Evolutionary conservation across 805 yeast species (phyloP).

Genomic region (Candida argentea): DNA sequence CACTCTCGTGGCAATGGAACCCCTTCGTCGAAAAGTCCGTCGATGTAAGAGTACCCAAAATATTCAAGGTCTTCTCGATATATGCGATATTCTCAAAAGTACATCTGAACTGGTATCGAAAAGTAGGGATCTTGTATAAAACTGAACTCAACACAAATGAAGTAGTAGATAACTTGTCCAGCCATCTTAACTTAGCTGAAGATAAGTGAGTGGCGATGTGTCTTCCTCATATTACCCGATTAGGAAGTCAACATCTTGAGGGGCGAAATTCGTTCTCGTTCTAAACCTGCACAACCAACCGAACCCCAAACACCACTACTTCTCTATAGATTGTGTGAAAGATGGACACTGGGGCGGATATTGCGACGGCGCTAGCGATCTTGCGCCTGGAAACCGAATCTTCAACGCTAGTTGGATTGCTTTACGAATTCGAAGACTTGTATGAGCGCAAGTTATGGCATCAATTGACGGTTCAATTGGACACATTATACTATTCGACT

Average conservation of each 20-base stretch:
- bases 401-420: conserved; percentile 47
- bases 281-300: neutral
- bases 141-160: too few relatives aligned
- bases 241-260: too few relatives aligned
- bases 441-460: conserved; percentile 92
- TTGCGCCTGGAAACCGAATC: conserved; percentile 56
- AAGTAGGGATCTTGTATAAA: neutral
- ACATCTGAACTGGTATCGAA: neutral
- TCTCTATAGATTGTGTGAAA: conserved; percentile 21
- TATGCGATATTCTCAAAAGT: too few relatives aligned
- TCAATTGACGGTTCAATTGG: conserved; percentile 68
- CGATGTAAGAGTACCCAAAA: too few relatives aligned
- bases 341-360: conserved; percentile 32
- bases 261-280: neutral
- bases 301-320: conserved; percentile 1
- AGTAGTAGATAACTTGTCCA: too few relatives aligned
- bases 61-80: too few relatives aligned
- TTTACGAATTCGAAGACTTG: conserved; percentile 68
- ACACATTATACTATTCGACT: conserved; percentile 39
- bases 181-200: too few relatives aligned
- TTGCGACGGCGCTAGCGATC: conserved; percentile 40
- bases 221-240: too few relatives aligned
- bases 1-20: too few relatives aligned
- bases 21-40: too few relatives aligned
- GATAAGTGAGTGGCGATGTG: too few relatives aligned